Evolutionary conservation across 2,329 filamentous ascomycete genomes (phyloP).

Genomic region (Salinomyces thailandicus): DNA sequence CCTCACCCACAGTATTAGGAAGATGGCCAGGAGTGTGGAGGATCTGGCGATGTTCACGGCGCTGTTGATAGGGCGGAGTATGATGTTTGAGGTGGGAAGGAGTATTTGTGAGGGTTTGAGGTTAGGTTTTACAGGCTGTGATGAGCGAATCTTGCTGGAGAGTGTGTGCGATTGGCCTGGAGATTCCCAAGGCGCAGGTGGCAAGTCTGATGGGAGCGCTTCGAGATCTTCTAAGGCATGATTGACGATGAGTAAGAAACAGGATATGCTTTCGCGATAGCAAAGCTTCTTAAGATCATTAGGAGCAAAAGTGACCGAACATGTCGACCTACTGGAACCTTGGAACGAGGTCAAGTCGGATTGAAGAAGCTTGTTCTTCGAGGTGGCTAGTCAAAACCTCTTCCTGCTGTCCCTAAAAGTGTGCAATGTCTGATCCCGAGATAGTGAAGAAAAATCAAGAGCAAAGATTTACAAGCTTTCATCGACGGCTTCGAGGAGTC

Average conservation of each 20-base stretch:
- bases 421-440: too few relatives aligned
- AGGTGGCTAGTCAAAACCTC: constrained; percentile 2
- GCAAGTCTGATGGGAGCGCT: background rate
- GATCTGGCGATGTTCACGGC: constrained; percentile 3
- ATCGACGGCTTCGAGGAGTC: constrained; percentile 3
- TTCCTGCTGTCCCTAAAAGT: too few relatives aligned
- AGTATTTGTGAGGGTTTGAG: constrained; percentile 2
- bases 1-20: constrained; percentile 16
- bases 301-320: constrained; percentile 3
- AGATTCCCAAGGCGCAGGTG: constrained; percentile 1
- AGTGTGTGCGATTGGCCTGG: background rate
- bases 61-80: constrained; percentile 2
- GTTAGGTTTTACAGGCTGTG: constrained; percentile 2
- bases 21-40: constrained; percentile 4
- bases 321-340: constrained; percentile 1
- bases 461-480: constrained; percentile 1
- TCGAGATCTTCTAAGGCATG: background rate
- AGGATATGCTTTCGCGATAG: background rate
- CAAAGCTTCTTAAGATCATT: background rate
- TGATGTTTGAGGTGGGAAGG: background rate
- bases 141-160: constrained; percentile 2
- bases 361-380: constrained; percentile 4
- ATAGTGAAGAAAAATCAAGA: too few relatives aligned
- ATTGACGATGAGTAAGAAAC: background rate
- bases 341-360: constrained; percentile 1